Percentiles rank a stretch among this genome's conserved stretches.
Evolutionary conservation across 768 basidiomycete species (phyloP).

Genomic region (Tulasnella sp.): DNA sequence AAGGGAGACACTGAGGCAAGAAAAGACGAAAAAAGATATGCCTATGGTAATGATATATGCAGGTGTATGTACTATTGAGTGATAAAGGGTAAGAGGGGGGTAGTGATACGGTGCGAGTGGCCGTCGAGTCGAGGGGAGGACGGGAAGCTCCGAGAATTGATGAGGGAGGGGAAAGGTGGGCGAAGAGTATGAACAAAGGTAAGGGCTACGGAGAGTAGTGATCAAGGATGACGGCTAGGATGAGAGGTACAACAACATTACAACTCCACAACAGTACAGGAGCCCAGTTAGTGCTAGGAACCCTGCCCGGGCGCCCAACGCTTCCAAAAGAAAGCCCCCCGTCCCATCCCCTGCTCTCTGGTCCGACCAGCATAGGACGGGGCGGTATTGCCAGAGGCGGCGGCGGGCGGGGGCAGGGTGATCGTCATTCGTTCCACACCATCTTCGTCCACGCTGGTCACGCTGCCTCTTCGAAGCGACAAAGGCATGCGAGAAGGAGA

Average conservation of each 20-base stretch:
- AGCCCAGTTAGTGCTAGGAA: background rate
- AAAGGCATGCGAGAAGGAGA: background rate
- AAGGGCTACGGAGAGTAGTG: background rate
- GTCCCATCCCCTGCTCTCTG: slow-evolving; percentile 22
- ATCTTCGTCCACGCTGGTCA: background rate
- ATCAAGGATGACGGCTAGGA: background rate
- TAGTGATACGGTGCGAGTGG: background rate
- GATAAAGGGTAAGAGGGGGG: background rate
- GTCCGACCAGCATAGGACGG: background rate
- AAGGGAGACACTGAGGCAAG: background rate
- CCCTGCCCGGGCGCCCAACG: slow-evolving; percentile 7
- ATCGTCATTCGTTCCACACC: slow-evolving; percentile 10
- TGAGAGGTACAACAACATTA: slow-evolving; percentile 5
- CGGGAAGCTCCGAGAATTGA: background rate
- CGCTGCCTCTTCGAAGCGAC: background rate
- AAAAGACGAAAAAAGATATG: background rate
- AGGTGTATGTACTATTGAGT: background rate
- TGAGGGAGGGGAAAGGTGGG: background rate
- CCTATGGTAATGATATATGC: background rate
- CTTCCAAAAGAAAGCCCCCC: slow-evolving; percentile 25
- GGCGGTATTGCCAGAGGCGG: background rate
- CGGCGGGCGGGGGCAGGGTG: background rate
- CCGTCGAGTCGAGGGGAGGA: background rate
- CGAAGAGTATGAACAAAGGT: background rate
- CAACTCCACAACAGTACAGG: background rate